Conservation (phyloP, 2,329 filamentous ascomycete species). For the Nemania serpens region DNA sequence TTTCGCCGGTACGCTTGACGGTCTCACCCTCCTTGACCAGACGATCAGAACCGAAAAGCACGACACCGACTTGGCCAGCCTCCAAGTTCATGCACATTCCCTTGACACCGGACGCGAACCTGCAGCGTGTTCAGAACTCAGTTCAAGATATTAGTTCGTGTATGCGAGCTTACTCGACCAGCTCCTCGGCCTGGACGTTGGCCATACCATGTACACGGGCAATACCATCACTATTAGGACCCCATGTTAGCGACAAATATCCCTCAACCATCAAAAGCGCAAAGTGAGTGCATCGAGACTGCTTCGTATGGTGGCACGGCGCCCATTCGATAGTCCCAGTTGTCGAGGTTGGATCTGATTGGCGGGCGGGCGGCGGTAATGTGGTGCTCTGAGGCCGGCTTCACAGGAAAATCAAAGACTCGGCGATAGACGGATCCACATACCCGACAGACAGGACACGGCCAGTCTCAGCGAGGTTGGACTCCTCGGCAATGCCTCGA, state of each 20-base stretch:
- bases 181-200: conserved; percentile 99
- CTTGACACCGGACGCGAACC: conserved; percentile 99
- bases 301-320: neutral
- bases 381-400: conserved; percentile 19
- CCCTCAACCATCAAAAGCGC: conserved; percentile 21
- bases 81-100: conserved; percentile 99
- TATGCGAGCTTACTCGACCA: conserved; percentile 84
- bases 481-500: conserved; percentile 96
- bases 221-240: conserved; percentile 88
- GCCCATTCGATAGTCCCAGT: neutral
- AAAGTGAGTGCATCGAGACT: neutral
- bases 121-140: conserved; percentile 46
- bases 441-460: conserved; percentile 99
- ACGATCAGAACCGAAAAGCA: conserved; percentile 99
- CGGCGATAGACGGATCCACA: conserved; percentile 49
- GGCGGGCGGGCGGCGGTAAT: conserved; percentile 21
- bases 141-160: conserved; percentile 24
- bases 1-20: conserved; percentile 99
- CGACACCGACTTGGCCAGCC: conserved; percentile 99
- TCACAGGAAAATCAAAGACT: conserved; percentile 34
- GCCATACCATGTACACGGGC: conserved; percentile 99
- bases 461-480: conserved; percentile 95
- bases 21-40: conserved; percentile 99
- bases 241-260: conserved; percentile 33
- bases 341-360: conserved; percentile 12